These are phyloP conservation scores for Venturia pyrina DNA, from an alignment of 2,329 filamentous ascomycete species.

Conservation along the genomic window DNA sequence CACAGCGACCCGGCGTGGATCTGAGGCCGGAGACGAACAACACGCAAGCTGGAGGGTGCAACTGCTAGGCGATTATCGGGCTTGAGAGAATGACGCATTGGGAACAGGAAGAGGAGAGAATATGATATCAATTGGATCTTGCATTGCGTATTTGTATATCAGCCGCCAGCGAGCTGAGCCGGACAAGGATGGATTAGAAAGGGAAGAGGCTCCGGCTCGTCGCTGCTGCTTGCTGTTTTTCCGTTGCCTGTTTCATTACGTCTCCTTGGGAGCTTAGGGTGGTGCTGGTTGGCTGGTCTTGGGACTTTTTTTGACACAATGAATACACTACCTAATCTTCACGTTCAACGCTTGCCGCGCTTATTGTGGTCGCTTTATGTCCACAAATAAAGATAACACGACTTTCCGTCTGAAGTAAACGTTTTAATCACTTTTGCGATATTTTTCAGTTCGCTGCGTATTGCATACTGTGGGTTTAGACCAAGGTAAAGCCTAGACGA, in stretches of 20 bases:
- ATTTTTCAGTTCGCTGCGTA: too few relatives aligned
- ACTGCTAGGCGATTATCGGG: conserved; percentile 41
- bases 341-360: neutral
- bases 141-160: conserved; percentile 7
- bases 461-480: too few relatives aligned
- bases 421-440: too few relatives aligned
- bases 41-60: conserved; percentile 52
- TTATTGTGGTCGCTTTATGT: too few relatives aligned
- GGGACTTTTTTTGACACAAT: neutral
- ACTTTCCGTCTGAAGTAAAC: too few relatives aligned
- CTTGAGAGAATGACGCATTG: neutral
- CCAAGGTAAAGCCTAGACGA: too few relatives aligned
- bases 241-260: conserved; percentile 1
- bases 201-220: neutral
- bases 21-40: conserved; percentile 52
- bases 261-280: conserved; percentile 3
- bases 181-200: neutral
- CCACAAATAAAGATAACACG: too few relatives aligned
- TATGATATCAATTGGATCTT: conserved; percentile 1
- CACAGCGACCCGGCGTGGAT: conserved; percentile 55
- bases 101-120: neutral
- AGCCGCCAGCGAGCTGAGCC: neutral
- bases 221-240: neutral
- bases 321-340: conserved; percentile 1
- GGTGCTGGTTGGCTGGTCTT: neutral